These are phyloP conservation scores for Rubia peregrina DNA, from an alignment of 305 asterid genomes.

Conservation along the genomic window DNA sequence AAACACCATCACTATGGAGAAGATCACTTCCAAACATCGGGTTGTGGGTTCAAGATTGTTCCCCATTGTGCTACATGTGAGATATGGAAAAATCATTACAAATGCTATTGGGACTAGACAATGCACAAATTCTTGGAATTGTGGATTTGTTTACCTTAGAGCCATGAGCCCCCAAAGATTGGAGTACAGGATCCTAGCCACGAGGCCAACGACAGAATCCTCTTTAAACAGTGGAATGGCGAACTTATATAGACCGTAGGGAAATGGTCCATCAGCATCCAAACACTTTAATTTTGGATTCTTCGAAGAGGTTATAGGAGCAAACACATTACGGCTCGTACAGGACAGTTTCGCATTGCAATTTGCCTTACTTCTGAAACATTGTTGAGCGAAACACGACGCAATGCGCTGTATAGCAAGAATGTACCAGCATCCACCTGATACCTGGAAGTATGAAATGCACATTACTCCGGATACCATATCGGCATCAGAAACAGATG, in stretches of 20 bases:
- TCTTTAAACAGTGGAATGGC: constrained; percentile 20
- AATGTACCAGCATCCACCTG: constrained; percentile 29
- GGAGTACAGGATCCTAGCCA: constrained; percentile 19
- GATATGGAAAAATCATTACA: not conserved
- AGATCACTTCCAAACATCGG: constrained; percentile 22
- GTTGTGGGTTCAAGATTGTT: constrained; percentile 21
- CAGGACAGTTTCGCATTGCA: constrained; percentile 9
- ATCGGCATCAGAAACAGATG: not conserved
- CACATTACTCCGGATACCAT: not conserved
- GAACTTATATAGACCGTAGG: constrained; percentile 19
- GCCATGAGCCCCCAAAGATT: constrained; percentile 31
- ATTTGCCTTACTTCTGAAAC: not conserved
- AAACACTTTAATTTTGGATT: constrained; percentile 14
- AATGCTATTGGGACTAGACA: not conserved
- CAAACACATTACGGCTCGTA: not conserved
- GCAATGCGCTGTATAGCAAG: constrained; percentile 23
- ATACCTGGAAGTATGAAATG: constrained; percentile 10
- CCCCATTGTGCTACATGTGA: constrained; percentile 19
- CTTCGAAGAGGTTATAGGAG: not conserved
- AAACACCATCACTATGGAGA: constrained; percentile 21
- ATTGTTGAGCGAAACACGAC: constrained; percentile 16
- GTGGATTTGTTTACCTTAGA: constrained; percentile 18
- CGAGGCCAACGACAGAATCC: not conserved
- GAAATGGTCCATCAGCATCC: constrained; percentile 12
- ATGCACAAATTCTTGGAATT: not conserved